phyloP scores from a whole-genome alignment of 345 rosid species.

The Eutrema japonicum region DNA sequence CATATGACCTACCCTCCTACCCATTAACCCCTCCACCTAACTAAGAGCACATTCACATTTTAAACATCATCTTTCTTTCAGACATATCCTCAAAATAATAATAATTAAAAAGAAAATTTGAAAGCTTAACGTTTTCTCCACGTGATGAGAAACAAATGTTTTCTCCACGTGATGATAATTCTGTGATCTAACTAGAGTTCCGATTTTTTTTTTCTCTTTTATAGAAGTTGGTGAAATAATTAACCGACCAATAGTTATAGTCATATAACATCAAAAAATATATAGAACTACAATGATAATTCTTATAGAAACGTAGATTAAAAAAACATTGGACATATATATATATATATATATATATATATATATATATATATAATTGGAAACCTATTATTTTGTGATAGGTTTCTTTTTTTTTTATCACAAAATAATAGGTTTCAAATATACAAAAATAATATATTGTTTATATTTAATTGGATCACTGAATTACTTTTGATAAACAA shows the following conservation, averaged over 20 bases:
- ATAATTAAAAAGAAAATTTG: neutral
- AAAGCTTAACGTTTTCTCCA: constrained; percentile 19
- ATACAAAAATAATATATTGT: too few species aligned
- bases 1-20: constrained; percentile 19
- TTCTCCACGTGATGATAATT: constrained; percentile 27
- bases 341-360: too few species aligned
- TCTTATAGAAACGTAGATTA: neutral
- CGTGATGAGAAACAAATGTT: neutral
- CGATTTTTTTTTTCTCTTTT: neutral
- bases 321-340: neutral
- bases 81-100: neutral
- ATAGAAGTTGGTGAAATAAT: neutral
- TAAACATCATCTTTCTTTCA: constrained; percentile 29
- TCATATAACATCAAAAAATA: too few species aligned
- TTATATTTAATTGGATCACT: neutral
- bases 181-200: constrained; percentile 33
- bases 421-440: too few species aligned
- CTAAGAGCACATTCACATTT: constrained; percentile 35
- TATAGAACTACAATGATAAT: too few species aligned
- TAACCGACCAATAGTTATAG: too few species aligned
- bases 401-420: too few species aligned
- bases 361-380: too few species aligned
- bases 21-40: constrained; percentile 38
- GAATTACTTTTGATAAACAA: neutral
- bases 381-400: too few species aligned